Base-by-base conservation (phyloP, 257 asterid genomes). In the Sherardia arvensis region DNA sequence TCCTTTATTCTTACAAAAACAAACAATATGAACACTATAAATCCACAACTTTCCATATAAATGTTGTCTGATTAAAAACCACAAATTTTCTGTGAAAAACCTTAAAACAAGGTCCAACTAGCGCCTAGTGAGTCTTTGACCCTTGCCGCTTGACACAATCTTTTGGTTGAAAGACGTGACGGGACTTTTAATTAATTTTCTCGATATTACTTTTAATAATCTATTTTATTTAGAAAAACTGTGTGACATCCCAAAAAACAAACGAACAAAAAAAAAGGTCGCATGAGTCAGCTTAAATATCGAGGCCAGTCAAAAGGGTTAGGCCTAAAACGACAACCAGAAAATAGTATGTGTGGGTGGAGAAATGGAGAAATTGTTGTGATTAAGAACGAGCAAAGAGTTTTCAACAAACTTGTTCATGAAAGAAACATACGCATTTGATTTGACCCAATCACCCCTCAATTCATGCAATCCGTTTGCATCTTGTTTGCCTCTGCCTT, bases 381-480 rank as follows among this genome's bases (percentile, higher is more conserved):
- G n/a, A n/a, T n/a, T n/a, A n/a, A 5, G 8, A 43, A 15, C 6
- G 49, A 43, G 1, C 49, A 43, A 43, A 43, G 49, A 43, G n/a
- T 53, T 60, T 51, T 15, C 62, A 74, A 74, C 75, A 32, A 65
- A 64, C 62, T 68, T 59, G 11, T 18, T 32, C 61, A 15, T 17
- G 17, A 15, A 28, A 45, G 26, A 43, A 48, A 59, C 62, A 4
- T 47, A 33, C 25, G 8, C 43, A 43, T 59, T 28, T 28, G 10
- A 43, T 59, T 28, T 28, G 10, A 48, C 29, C 36, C 58, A 59
- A 18, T 68, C 61, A 22, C 18, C 66, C 60, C 66, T 68, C 53
- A 14, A 59, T 68, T 59, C 49, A 14, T 40, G 49, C 49, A 40
- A 40, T 40, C 48, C n/a, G n/a, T 40, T n/a, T 40, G 47, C 18